phyloP scores from a whole-genome alignment of 805 yeast genomes.

The Kodamaea jinghongensis region DNA sequence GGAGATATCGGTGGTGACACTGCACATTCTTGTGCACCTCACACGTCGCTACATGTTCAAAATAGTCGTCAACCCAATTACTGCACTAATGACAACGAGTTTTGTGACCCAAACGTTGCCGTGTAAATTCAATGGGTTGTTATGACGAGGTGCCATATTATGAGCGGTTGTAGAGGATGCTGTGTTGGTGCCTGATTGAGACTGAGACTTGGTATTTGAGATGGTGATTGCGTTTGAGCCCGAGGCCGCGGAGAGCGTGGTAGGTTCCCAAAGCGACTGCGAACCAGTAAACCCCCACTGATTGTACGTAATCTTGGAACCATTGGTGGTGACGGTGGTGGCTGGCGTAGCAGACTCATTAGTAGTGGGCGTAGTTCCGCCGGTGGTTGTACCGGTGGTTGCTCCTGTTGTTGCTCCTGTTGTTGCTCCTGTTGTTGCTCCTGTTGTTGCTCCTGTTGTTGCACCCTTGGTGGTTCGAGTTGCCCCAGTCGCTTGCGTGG shows the following conservation, averaged over 20 bases:
- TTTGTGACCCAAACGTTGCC: not conserved
- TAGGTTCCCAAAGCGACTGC: conserved; percentile 33
- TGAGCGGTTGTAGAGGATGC: conserved; percentile 15
- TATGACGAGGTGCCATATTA: conserved; percentile 17
- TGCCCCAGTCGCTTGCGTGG: conserved; percentile 7
- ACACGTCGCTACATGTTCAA: not conserved
- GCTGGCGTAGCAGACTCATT: not conserved
- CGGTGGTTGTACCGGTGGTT: not conserved
- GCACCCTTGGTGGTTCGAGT: conserved; percentile 1
- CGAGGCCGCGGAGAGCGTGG: conserved; percentile 7
- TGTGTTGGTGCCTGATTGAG: conserved; percentile 8
- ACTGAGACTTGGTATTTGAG: conserved; percentile 8
- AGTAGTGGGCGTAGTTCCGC: not conserved
- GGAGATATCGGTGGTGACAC: no score
- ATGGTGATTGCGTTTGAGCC: conserved; percentile 3
- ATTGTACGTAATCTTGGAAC: conserved; percentile 24
- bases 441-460: no score
- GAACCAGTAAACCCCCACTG: conserved; percentile 44
- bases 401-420: not conserved
- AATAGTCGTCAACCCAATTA: not conserved
- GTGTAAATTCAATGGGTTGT: conserved; percentile 4
- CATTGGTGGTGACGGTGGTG: conserved; percentile 4
- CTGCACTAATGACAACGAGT: not conserved
- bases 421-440: no score
- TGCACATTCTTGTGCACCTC: no score